Conservation (phyloP, 495 filamentous ascomycete genomes). For the Collariella sp. region DNA sequence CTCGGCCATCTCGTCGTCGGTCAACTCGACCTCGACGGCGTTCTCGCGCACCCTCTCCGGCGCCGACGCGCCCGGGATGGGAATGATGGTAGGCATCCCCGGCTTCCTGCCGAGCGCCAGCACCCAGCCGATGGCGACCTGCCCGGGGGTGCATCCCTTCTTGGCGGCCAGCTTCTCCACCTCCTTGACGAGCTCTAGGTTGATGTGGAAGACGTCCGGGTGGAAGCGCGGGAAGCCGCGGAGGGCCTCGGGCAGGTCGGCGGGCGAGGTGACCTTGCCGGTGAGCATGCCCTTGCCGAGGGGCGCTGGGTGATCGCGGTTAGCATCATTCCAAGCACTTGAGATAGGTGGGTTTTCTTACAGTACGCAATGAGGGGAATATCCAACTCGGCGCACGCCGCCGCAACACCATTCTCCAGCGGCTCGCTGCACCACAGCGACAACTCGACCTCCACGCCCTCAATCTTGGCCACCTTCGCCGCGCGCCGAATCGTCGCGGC, state of each 20-base stretch:
- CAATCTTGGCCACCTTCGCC: constrained; percentile 58
- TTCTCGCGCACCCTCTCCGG: constrained; percentile 45
- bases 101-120: constrained; percentile 43
- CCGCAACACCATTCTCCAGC: constrained; percentile 63
- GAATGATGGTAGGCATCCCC: constrained; percentile 64
- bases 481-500: constrained; percentile 69
- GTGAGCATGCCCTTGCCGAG: constrained; percentile 38
- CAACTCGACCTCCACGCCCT: constrained; percentile 74
- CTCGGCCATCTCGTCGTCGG: constrained; percentile 39
- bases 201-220: constrained; percentile 59
- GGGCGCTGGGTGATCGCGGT: constrained; percentile 3
- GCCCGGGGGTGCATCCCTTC: constrained; percentile 63
- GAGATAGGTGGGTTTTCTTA: constrained; percentile 30
- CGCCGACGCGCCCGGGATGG: constrained; percentile 66
- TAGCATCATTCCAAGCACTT: neutral
- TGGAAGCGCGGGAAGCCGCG: constrained; percentile 55
- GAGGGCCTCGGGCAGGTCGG: constrained; percentile 55
- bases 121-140: constrained; percentile 74
- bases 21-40: constrained; percentile 35
- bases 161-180: constrained; percentile 56
- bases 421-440: constrained; percentile 60
- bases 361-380: constrained; percentile 66
- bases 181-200: constrained; percentile 62
- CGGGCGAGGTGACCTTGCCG: constrained; percentile 52
- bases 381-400: constrained; percentile 59